phyloP scores from a whole-genome alignment of 1,284 basidiomycete genomes.

The Microbotryum scabiosae region DNA sequence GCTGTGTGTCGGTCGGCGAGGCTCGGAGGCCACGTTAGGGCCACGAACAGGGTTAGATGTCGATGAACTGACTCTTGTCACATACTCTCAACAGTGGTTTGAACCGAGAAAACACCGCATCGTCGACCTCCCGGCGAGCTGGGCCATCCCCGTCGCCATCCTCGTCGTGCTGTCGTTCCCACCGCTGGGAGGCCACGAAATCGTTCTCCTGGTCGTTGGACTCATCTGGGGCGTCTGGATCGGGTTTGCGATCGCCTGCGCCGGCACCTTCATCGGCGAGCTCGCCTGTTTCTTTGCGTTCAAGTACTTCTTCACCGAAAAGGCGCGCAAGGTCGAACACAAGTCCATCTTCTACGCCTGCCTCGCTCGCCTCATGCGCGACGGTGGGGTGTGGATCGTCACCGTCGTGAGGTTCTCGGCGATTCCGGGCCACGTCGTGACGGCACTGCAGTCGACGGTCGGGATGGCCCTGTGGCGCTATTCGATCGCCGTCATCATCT shows the following conservation, averaged over 20 bases:
- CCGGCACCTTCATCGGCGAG: slow-evolving; percentile 39
- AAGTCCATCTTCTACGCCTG: slow-evolving; percentile 41
- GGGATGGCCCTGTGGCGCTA: slow-evolving; percentile 36
- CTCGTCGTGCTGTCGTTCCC: slow-evolving; percentile 43
- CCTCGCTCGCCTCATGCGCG: slow-evolving; percentile 36
- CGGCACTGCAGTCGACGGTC: slow-evolving; percentile 32
- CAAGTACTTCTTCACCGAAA: slow-evolving; percentile 37
- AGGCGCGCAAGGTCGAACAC: slow-evolving; percentile 36
- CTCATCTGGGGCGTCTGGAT: slow-evolving; percentile 41
- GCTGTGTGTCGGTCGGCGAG: not conserved
- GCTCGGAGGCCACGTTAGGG: not conserved
- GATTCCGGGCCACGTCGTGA: slow-evolving; percentile 38
- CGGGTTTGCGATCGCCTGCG: slow-evolving; percentile 38
- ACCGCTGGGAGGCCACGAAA: slow-evolving; percentile 40
- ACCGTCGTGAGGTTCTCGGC: slow-evolving; percentile 35
- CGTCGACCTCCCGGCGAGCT: slow-evolving; percentile 31
- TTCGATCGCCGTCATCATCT: slow-evolving; percentile 36
- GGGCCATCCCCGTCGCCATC: slow-evolving; percentile 37
- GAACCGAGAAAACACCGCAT: slow-evolving; percentile 23
- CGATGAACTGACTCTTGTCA: not conserved
- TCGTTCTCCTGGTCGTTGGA: slow-evolving; percentile 38
- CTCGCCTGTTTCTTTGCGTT: slow-evolving; percentile 38
- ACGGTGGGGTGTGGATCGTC: slow-evolving; percentile 40
- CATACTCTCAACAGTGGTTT: not conserved
- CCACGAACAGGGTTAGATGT: not conserved